Evolutionary conservation across 768 basidiomycete genomes (phyloP), one percentile per base, ranked within the genome.

Genomic region (Hygrophorus russula): DNA sequence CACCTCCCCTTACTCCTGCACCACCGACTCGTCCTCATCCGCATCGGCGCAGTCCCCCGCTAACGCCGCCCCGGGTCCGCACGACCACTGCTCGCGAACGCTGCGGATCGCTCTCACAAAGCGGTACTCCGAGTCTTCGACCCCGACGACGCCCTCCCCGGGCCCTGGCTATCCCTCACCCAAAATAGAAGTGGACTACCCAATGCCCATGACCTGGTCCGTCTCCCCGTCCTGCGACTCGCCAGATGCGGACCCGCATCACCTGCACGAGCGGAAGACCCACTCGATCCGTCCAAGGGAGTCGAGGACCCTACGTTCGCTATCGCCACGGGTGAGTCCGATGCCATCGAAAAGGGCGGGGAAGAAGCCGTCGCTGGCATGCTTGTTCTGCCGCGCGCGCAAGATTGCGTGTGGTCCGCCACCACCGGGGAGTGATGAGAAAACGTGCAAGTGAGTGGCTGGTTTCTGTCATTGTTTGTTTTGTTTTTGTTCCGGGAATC

Each of bases 331-430:
- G 24, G 24, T 7, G 24, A 24, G 24, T 7, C 24, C 24, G 24
- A 7, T 7, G 3, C 24, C 24, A 7, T 24, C 24, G 24, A 24
- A 24, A 7, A 24, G 24, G 24, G 3, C 24, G 24, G 24, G 64
- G 36, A 76, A 74, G 62, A 80, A 80, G 48, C 79, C 79, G 12
- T 68, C 73, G 2, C 62, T 80, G 1, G 79, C 79, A 1, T 80
- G 79, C 49, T 60, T 78, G 5, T 81, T 81, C 52, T 81, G 79
- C 53, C 66, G 79, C 32, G 77, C 76, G 4, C 65, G 79, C 33
- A 81, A 81, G 60, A 82, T 82, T 39, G 80, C 80, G 7, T 82
- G 80, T 47, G 79, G 80, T 0, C 71, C 78, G 9, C 75, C 78
- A 2, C 51, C 66, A 10, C 66, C 71, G 0, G 72, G 69, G 7